Evolutionary conservation across 1,284 basidiomycete genomes (phyloP).

Genomic region (Malassezia caprae): DNA sequence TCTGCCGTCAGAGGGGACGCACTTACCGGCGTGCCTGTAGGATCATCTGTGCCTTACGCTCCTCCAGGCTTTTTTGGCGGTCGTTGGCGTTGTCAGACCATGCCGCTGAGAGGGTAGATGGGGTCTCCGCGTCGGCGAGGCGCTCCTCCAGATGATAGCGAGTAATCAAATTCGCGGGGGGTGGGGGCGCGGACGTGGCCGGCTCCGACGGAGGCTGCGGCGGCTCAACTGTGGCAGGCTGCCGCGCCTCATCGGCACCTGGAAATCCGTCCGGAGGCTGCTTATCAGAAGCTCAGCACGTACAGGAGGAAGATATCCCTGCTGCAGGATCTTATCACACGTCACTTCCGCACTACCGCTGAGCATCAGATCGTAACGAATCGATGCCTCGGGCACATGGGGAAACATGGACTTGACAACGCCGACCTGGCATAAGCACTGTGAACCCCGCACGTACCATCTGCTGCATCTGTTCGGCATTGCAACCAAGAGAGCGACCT

Average conservation of each 20-base stretch:
- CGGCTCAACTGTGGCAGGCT: background rate
- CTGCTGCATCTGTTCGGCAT: slow-evolving; percentile 20
- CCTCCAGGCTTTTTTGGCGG: slow-evolving; percentile 8
- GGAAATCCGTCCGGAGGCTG: background rate
- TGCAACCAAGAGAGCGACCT: background rate
- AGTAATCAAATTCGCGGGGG: slow-evolving; percentile 2
- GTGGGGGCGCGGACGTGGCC: background rate
- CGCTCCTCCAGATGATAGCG: slow-evolving; percentile 9
- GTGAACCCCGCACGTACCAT: slow-evolving; percentile 17
- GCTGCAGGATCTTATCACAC: slow-evolving; percentile 35
- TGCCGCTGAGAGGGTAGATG: background rate
- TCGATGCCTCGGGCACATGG: slow-evolving; percentile 34
- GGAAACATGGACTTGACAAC: slow-evolving; percentile 38
- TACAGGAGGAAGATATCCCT: slow-evolving; percentile 31
- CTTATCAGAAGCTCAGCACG: background rate
- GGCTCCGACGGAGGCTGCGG: background rate
- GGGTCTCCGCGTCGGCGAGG: background rate
- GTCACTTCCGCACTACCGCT: slow-evolving; percentile 36
- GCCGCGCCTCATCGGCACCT: background rate
- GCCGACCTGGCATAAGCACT: slow-evolving; percentile 19
- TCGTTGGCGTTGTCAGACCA: slow-evolving; percentile 6
- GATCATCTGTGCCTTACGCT: slow-evolving; percentile 17
- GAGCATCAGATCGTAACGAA: slow-evolving; percentile 34
- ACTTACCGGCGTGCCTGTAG: slow-evolving; percentile 8
- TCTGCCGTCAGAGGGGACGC: background rate